These are phyloP conservation scores for Lentinus polychrous DNA, from an alignment of 1,284 basidiomycete genomes.

Conservation along the genomic window DNA sequence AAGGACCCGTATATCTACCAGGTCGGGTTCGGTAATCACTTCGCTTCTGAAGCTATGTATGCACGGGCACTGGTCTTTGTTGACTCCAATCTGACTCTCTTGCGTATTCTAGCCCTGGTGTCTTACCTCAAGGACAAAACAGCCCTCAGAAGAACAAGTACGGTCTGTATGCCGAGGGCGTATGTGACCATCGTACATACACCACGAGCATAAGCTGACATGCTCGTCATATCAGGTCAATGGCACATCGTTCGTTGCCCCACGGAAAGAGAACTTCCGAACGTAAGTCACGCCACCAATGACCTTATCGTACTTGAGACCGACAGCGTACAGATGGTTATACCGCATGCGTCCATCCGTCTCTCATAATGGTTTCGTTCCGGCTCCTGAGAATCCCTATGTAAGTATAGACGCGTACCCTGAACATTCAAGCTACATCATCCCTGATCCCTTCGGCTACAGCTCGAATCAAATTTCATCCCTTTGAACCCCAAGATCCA, in stretches of 20 bases:
- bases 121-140: conserved; percentile 49
- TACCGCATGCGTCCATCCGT: conserved; percentile 68
- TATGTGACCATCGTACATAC: conserved; percentile 20
- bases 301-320: not conserved
- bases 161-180: conserved; percentile 54
- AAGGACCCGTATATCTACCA: conserved; percentile 54
- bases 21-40: conserved; percentile 46
- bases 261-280: conserved; percentile 41
- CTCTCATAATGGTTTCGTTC: conserved; percentile 56
- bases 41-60: conserved; percentile 47
- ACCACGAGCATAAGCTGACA: not conserved
- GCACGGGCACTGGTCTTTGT: conserved; percentile 12
- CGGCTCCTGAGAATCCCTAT: conserved; percentile 50
- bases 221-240: conserved; percentile 37
- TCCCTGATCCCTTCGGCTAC: conserved; percentile 4
- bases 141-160: conserved; percentile 56
- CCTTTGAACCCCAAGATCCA: conserved; percentile 55
- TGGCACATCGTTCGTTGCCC: conserved; percentile 53
- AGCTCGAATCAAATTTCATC: conserved; percentile 56
- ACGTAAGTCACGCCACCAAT: conserved; percentile 23
- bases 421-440: not conserved
- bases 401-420: conserved; percentile 28
- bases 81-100: not conserved
- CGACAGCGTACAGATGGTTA: conserved; percentile 36
- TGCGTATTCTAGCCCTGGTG: conserved; percentile 37